Evolutionary conservation across 2,329 filamentous ascomycete genomes (phyloP).

Genomic region (Colletotrichum zoysiae): DNA sequence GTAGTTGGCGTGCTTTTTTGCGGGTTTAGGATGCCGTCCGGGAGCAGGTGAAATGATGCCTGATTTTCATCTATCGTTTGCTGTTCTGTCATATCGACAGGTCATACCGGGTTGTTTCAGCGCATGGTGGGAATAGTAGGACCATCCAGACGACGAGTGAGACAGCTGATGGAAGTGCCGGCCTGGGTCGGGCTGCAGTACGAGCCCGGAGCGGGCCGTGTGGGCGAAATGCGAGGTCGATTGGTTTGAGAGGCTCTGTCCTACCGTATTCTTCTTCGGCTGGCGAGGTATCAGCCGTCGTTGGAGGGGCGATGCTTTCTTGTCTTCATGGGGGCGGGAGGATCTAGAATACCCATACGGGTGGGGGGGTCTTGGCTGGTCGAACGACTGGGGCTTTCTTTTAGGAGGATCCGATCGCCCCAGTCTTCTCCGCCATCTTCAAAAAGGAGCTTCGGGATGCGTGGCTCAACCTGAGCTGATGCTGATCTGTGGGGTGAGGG

Average conservation of each 20-base stretch:
- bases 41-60: background rate
- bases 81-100: constrained; percentile 23
- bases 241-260: background rate
- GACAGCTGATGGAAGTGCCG: constrained; percentile 6
- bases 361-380: background rate
- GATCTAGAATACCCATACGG: background rate
- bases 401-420: background rate
- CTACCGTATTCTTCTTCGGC: background rate
- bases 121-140: background rate
- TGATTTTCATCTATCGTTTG: background rate
- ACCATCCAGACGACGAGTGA: background rate
- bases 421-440: constrained; percentile 2
- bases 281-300: background rate
- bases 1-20: background rate
- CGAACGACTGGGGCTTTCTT: background rate
- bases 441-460: constrained; percentile 4
- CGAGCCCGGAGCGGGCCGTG: background rate
- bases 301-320: background rate
- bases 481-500: background rate
- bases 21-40: background rate
- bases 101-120: constrained; percentile 18
- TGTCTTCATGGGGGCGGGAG: constrained; percentile 1
- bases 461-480: background rate
- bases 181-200: background rate
- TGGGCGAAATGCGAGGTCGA: background rate